A percentile compares a stretch with the other conserved stretches of the same genome.
phyloP scores from a whole-genome alignment of 345 rosid species.

The Theobroma cacao region DNA sequence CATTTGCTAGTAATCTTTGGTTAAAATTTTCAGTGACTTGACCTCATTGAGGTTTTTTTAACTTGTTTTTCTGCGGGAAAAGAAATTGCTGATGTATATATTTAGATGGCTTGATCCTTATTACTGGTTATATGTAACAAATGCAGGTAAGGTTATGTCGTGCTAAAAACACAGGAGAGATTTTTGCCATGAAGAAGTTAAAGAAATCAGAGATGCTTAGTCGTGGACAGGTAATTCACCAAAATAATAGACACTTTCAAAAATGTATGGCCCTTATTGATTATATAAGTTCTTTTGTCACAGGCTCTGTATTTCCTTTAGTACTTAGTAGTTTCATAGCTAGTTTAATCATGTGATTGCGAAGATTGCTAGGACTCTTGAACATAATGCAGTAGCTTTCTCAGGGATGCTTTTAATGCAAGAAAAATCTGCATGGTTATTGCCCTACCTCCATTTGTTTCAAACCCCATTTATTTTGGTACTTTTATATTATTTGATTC shows the following conservation, averaged over 20 bases:
- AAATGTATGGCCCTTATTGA: neutral
- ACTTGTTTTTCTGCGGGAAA: neutral
- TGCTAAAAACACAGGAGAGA: slow-evolving; percentile 77
- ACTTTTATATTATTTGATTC: neutral
- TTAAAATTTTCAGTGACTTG: neutral
- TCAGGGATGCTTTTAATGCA: neutral
- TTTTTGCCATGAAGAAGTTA: slow-evolving; percentile 94
- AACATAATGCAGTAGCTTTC: neutral
- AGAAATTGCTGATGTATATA: neutral
- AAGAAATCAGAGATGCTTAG: slow-evolving; percentile 98
- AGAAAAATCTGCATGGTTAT: neutral
- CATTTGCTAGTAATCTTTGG: neutral
- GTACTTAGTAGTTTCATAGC: neutral
- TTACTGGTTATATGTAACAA: neutral
- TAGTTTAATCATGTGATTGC: neutral
- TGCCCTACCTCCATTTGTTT: neutral
- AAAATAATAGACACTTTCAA: neutral
- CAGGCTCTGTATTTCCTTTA: neutral
- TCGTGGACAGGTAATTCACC: slow-evolving; percentile 83
- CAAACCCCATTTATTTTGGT: neutral
- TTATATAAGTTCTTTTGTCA: neutral
- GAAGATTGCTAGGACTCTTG: neutral
- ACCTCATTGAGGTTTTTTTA: neutral
- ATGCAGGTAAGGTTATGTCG: slow-evolving; percentile 87
- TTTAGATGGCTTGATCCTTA: neutral